phyloP scores from a whole-genome alignment of 1,284 basidiomycete species.

The Apiotrichum domesticum region DNA sequence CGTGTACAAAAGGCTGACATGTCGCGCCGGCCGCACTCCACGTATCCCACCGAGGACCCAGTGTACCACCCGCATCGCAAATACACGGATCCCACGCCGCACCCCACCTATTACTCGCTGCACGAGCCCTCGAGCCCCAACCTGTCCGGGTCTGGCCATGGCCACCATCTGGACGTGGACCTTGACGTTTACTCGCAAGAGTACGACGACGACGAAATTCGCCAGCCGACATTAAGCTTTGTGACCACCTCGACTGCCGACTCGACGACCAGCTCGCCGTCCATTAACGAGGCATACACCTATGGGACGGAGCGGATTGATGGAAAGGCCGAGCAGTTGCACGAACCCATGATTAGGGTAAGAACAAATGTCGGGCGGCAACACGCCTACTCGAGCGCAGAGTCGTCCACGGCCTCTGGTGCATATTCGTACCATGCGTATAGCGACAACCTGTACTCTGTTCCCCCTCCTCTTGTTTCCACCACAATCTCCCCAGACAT shows the following conservation, averaged over 20 bases:
- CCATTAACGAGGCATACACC: slow-evolving; percentile 29
- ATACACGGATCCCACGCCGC: slow-evolving; percentile 38
- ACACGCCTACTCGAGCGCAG: slow-evolving; percentile 42
- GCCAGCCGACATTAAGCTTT: slow-evolving; percentile 42
- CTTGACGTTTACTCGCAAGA: slow-evolving; percentile 36
- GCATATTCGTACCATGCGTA: slow-evolving; percentile 36
- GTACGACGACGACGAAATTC: slow-evolving; percentile 25
- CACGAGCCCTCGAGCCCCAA: slow-evolving; percentile 13
- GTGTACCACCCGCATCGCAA: slow-evolving; percentile 30
- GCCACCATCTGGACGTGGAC: slow-evolving; percentile 35
- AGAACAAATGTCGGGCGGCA: slow-evolving; percentile 32
- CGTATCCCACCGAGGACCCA: slow-evolving; percentile 25
- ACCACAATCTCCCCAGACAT: slow-evolving; percentile 22
- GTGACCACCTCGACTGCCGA: slow-evolving; percentile 41
- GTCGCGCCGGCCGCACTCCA: slow-evolving; percentile 31
- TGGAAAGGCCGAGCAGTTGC: slow-evolving; percentile 22
- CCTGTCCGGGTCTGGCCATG: slow-evolving; percentile 8
- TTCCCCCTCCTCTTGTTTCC: slow-evolving; percentile 32
- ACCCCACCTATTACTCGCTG: slow-evolving; percentile 7
- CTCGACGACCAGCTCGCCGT: slow-evolving; percentile 37
- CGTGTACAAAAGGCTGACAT: slow-evolving; percentile 15
- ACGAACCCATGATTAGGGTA: slow-evolving; percentile 31
- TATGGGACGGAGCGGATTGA: slow-evolving; percentile 22
- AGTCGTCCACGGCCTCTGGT: slow-evolving; percentile 38
- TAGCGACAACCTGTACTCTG: slow-evolving; percentile 24